phyloP scores from a whole-genome alignment of 2,329 filamentous ascomycete genomes.

The Ophiostoma triangulosporum region DNA sequence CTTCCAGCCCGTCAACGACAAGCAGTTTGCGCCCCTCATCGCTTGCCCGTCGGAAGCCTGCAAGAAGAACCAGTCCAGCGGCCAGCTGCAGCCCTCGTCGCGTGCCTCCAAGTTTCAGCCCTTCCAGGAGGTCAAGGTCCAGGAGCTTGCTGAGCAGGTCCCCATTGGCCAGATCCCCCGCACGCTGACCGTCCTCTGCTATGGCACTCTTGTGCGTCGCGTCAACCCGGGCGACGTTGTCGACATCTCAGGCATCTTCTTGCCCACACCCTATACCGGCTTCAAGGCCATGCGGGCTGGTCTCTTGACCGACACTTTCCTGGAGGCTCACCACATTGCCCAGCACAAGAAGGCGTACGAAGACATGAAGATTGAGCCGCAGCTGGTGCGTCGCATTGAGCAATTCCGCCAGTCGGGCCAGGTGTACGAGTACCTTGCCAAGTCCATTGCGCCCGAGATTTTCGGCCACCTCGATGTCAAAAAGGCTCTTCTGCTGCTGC shows the following conservation, averaged over 20 bases:
- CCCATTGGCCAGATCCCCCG: constrained; percentile 95
- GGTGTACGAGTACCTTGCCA: constrained; percentile 88
- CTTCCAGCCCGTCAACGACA: constrained; percentile 87
- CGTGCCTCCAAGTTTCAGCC: constrained; percentile 92
- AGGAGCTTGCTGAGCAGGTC: constrained; percentile 98
- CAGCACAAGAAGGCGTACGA: constrained; percentile 99
- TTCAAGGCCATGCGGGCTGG: constrained; percentile 95
- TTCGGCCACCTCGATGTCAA: constrained; percentile 95
- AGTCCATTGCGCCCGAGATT: constrained; percentile 95
- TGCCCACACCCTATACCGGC: constrained; percentile 96
- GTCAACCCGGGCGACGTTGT: constrained; percentile 91
- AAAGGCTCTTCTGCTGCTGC: constrained; percentile 86
- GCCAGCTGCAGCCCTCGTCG: constrained; percentile 87
- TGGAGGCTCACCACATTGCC: constrained; percentile 83
- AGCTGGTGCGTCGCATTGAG: constrained; percentile 71
- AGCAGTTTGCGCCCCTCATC: constrained; percentile 76
- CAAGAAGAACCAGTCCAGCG: constrained; percentile 78
- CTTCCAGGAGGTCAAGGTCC: constrained; percentile 97
- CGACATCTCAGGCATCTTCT: constrained; percentile 87
- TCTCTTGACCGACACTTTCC: constrained; percentile 90
- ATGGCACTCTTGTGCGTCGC: constrained; percentile 71
- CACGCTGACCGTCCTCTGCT: constrained; percentile 77
- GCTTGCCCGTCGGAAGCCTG: constrained; percentile 87
- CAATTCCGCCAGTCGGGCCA: constrained; percentile 74
- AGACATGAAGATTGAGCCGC: constrained; percentile 71